Percentiles rank a stretch among this genome's conserved stretches.
Evolutionary conservation across 176 grass and related monocot species (phyloP).

Genomic region (Panicum miliaceum): DNA sequence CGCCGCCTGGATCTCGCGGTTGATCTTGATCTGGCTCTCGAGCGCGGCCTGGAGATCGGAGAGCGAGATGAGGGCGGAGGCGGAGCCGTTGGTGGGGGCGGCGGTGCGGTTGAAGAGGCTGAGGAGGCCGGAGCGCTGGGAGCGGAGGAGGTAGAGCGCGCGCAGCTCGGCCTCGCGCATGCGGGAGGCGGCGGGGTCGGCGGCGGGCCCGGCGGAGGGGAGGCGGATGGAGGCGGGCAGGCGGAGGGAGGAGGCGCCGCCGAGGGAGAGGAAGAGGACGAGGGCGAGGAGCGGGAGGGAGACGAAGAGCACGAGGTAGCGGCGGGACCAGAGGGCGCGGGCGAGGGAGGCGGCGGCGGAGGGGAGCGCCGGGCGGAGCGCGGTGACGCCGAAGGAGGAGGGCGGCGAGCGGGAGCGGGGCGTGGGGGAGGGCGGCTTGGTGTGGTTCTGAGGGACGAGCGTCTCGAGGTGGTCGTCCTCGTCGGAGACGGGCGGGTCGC

Average conservation of each 20-base stretch:
- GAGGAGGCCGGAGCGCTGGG: slow-evolving; percentile 71
- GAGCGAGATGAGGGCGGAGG: slow-evolving; percentile 38
- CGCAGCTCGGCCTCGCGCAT: slow-evolving; percentile 89
- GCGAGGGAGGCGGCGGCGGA: slow-evolving; percentile 46
- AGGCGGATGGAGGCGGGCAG: slow-evolving; percentile 59
- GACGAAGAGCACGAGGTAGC: slow-evolving; percentile 63
- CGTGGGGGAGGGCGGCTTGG: slow-evolving; percentile 44
- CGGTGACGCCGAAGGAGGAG: slow-evolving; percentile 37
- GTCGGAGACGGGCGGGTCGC: slow-evolving; percentile 61
- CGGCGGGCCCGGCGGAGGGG: slow-evolving; percentile 38
- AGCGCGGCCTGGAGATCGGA: slow-evolving; percentile 74
- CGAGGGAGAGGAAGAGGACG: slow-evolving; percentile 78
- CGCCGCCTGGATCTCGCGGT: slow-evolving; percentile 73
- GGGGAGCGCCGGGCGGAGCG: slow-evolving; percentile 37
- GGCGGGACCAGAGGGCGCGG: slow-evolving; percentile 56
- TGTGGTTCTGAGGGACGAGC: slow-evolving; percentile 76
- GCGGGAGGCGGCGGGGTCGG: slow-evolving; percentile 50
- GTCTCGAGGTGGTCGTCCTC: slow-evolving; percentile 89
- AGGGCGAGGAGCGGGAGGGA: slow-evolving; percentile 62
- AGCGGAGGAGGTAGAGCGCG: slow-evolving; percentile 78
- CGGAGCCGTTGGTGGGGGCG: slow-evolving; percentile 33
- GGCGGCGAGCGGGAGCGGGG: slow-evolving; percentile 29
- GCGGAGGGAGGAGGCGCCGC: slow-evolving; percentile 54
- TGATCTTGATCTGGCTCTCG: slow-evolving; percentile 78
- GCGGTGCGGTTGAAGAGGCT: slow-evolving; percentile 66